These are phyloP conservation scores for Aphanoascus verrucosus DNA, from an alignment of 2,329 filamentous ascomycete species.

Conservation along the genomic window DNA sequence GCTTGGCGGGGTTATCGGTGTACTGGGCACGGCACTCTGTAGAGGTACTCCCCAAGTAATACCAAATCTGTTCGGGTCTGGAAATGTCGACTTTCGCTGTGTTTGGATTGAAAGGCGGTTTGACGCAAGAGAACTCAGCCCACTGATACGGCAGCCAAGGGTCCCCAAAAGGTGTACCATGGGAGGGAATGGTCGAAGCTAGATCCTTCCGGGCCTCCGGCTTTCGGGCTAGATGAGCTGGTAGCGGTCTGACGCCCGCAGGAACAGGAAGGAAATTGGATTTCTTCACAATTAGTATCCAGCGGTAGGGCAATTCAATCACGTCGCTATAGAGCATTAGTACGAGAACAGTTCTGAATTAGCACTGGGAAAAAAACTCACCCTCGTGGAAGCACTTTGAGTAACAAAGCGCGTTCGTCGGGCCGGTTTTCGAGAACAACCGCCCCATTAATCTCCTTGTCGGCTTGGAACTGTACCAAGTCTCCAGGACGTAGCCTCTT, in stretches of 20 bases:
- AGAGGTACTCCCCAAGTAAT: constrained; percentile 74
- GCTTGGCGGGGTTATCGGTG: constrained; percentile 59
- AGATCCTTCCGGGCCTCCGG: constrained; percentile 46
- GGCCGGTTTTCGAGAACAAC: constrained; percentile 71
- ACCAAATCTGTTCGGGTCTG: constrained; percentile 69
- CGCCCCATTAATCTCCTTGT: constrained; percentile 81
- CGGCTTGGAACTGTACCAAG: constrained; percentile 75
- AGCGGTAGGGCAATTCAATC: constrained; percentile 53
- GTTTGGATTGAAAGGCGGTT: constrained; percentile 46
- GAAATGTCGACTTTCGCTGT: constrained; percentile 61
- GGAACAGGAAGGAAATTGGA: constrained; percentile 39
- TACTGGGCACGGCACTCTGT: constrained; percentile 88
- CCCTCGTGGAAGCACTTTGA: constrained; percentile 78
- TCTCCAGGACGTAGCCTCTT: constrained; percentile 59
- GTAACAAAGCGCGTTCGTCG: constrained; percentile 62
- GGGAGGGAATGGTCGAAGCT: constrained; percentile 51
- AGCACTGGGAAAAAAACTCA: constrained; percentile 39
- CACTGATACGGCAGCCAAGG: constrained; percentile 49
- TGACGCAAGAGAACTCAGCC: constrained; percentile 65
- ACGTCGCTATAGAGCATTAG: constrained; percentile 24
- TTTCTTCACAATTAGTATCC: constrained; percentile 41
- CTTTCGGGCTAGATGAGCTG: constrained; percentile 39
- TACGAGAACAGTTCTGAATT: neutral
- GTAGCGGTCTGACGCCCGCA: constrained; percentile 38
- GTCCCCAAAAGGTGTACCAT: constrained; percentile 57